These are phyloP conservation scores for Penicillium longicatenatum DNA, from an alignment of 495 filamentous ascomycete species.

Conservation along the genomic window DNA sequence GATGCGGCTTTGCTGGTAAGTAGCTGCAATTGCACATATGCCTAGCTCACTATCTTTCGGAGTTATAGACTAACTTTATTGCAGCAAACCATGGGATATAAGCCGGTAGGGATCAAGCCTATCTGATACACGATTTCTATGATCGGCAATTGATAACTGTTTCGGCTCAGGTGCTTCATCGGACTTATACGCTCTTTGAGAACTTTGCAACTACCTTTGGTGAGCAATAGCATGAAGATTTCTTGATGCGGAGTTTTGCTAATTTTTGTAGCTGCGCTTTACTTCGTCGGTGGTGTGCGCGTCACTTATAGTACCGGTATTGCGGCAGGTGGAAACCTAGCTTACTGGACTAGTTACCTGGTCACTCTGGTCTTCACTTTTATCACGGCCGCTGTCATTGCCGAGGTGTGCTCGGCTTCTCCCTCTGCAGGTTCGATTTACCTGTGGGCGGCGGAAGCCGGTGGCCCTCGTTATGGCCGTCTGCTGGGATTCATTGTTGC, in stretches of 20 bases:
- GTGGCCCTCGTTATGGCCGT: conserved; percentile 53
- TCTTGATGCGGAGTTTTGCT: neutral
- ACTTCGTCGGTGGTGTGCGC: conserved; percentile 58
- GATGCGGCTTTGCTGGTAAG: conserved; percentile 49
- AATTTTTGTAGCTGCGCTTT: conserved; percentile 47
- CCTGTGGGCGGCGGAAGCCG: conserved; percentile 58
- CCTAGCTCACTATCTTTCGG: neutral
- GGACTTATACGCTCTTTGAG: conserved; percentile 52
- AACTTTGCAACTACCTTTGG: conserved; percentile 59
- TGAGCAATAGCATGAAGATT: conserved; percentile 25
- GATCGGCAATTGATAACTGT: conserved; percentile 5
- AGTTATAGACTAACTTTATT: conserved; percentile 19
- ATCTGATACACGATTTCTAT: conserved; percentile 4
- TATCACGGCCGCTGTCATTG: conserved; percentile 58
- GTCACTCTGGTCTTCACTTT: conserved; percentile 58
- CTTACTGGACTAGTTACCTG: conserved; percentile 61
- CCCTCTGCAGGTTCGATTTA: conserved; percentile 60
- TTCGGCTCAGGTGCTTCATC: conserved; percentile 42
- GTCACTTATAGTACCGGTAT: conserved; percentile 59
- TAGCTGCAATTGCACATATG: neutral
- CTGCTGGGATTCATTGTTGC: conserved; percentile 57
- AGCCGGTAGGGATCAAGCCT: conserved; percentile 39
- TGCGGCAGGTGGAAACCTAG: conserved; percentile 56
- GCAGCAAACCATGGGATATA: conserved; percentile 51
- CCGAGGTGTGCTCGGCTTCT: conserved; percentile 57